Percentiles rank a stretch among this genome's conserved stretches.
Conservation (phyloP, 2,329 filamentous ascomycete species). For the Trichoderma afroharzianum region DNA sequence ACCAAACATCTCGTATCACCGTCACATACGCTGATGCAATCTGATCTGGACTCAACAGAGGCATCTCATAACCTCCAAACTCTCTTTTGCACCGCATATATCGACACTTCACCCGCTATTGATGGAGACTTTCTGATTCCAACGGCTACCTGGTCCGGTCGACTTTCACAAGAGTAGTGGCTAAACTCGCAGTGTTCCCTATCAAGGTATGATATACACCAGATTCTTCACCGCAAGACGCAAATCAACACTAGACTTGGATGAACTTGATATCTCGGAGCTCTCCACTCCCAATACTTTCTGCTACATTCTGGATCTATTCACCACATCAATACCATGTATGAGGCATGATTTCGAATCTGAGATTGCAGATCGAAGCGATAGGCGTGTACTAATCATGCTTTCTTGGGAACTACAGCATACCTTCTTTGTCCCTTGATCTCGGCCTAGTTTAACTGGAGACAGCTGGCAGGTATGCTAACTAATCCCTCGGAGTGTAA, state of each 20-base stretch:
- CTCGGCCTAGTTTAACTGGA: neutral
- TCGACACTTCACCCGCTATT: neutral
- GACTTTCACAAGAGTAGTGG: no score
- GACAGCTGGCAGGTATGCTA: neutral
- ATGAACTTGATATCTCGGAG: neutral
- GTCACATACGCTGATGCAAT: neutral
- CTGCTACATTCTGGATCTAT: neutral
- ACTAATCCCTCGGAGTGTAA: no score
- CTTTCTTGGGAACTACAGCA: neutral
- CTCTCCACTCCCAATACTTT: neutral
- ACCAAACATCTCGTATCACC: neutral
- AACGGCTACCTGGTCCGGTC: neutral
- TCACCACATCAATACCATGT: neutral
- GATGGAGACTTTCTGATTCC: neutral
- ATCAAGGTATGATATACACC: neutral
- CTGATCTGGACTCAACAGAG: neutral
- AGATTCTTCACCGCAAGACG: neutral
- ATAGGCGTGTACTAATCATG: neutral
- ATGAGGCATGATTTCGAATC: neutral
- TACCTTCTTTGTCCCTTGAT: no score
- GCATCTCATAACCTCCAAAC: neutral
- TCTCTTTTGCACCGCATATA: neutral
- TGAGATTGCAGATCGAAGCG: neutral
- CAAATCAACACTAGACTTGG: neutral
- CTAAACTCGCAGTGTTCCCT: neutral